A percentile compares a stretch with the other conserved stretches of the same genome.
phyloP scores from a whole-genome alignment of 148 eudicot species.

The Salicornia ramosissima region DNA sequence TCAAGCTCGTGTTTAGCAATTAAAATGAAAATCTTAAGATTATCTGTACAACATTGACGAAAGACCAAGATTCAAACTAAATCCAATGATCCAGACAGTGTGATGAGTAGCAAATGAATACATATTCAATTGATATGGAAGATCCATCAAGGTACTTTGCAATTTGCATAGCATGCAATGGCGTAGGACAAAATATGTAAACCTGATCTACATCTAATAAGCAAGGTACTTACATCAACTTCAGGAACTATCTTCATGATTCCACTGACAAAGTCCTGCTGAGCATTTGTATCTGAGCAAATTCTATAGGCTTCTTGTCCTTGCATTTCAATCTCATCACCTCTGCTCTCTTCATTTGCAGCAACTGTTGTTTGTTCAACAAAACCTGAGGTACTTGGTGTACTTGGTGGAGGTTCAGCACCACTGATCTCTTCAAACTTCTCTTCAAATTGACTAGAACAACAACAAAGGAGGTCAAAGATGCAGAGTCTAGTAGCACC shows the following conservation, averaged over 20 bases:
- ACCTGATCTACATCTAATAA: neutral
- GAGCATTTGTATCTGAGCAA: conserved; percentile 48
- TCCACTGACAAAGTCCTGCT: conserved; percentile 77
- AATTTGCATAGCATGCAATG: too few relatives aligned
- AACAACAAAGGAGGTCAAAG: conserved; percentile 1
- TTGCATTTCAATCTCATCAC: conserved; percentile 37
- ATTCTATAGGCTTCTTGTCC: conserved; percentile 40
- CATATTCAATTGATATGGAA: too few relatives aligned
- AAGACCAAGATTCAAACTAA: too few relatives aligned
- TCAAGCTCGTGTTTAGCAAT: neutral
- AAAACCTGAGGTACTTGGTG: conserved; percentile 44
- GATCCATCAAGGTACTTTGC: too few relatives aligned
- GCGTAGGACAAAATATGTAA: too few relatives aligned
- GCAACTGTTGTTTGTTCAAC: conserved; percentile 30
- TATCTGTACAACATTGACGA: too few relatives aligned
- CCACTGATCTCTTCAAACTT: conserved; percentile 82
- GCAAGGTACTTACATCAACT: conserved; percentile 72
- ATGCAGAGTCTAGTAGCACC: neutral
- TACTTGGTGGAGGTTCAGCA: conserved; percentile 43
- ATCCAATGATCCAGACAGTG: too few relatives aligned
- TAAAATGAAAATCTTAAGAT: too few relatives aligned
- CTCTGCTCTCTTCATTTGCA: conserved; percentile 31
- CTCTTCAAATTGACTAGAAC: conserved; percentile 90
- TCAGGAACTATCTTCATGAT: conserved; percentile 98
- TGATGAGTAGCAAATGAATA: too few relatives aligned